phyloP scores from a whole-genome alignment of 306 rosid genomes.

The Calophaca sinica region DNA sequence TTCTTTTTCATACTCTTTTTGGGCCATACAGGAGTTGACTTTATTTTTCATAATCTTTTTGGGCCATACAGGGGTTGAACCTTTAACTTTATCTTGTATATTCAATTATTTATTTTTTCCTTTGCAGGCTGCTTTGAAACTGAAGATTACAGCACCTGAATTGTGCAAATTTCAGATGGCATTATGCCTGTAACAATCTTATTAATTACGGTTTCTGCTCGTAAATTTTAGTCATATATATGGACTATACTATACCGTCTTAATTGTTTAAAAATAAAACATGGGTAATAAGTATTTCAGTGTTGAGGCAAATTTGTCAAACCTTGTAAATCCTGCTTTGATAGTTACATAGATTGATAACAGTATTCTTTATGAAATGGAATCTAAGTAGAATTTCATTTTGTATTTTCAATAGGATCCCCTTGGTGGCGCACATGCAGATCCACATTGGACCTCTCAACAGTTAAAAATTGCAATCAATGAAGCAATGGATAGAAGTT shows the following conservation, averaged over 20 bases:
- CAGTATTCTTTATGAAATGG: constrained; percentile 4
- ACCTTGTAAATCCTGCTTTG: constrained; percentile 32
- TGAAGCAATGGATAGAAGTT: constrained; percentile 84
- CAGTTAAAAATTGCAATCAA: constrained; percentile 81
- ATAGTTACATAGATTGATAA: constrained; percentile 15
- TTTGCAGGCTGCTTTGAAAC: constrained; percentile 84
- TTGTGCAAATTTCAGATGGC: constrained; percentile 84
- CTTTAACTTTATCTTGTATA: constrained; percentile 10
- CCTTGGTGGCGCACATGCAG: constrained; percentile 92
- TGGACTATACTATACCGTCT: not conserved
- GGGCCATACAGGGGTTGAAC: not conserved
- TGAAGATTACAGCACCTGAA: constrained; percentile 80
- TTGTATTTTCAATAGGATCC: constrained; percentile 73
- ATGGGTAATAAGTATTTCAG: constrained; percentile 2
- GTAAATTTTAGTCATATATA: constrained; percentile 31
- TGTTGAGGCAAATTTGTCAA: constrained; percentile 8
- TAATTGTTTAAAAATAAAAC: not conserved
- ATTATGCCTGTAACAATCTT: constrained; percentile 76
- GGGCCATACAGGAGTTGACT: not conserved
- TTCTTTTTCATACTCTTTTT: too few species aligned
- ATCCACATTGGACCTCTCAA: constrained; percentile 83
- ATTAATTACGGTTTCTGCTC: constrained; percentile 30
- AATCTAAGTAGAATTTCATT: constrained; percentile 40
- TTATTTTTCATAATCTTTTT: too few species aligned
- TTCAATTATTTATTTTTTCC: constrained; percentile 27